phyloP scores from a whole-genome alignment of 176 grass and related monocot genomes.

The Poa annua region DNA sequence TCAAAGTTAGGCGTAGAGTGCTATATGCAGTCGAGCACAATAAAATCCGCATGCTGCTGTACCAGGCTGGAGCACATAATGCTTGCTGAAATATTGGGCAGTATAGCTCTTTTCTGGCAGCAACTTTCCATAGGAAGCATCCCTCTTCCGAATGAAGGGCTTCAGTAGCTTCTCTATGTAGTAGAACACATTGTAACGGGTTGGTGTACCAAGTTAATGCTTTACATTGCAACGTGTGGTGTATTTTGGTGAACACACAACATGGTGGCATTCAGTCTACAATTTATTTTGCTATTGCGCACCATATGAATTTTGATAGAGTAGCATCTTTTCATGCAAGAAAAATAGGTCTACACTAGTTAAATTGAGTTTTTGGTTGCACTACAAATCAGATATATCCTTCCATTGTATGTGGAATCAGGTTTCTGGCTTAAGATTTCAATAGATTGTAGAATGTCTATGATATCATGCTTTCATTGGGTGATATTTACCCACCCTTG shows the following conservation, averaged over 20 bases:
- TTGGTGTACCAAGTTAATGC: neutral
- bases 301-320: neutral
- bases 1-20: slow-evolving; percentile 6
- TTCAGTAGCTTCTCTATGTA: neutral
- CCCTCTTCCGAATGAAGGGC: neutral
- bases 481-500: neutral
- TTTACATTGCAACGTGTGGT: neutral
- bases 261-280: neutral
- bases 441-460: neutral
- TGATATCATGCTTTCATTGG: neutral
- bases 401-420: slow-evolving; percentile 3
- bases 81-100: slow-evolving; percentile 20
- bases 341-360: neutral
- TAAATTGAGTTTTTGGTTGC: neutral
- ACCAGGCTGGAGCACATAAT: neutral
- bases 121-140: slow-evolving; percentile 20
- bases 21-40: neutral
- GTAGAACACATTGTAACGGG: neutral
- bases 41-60: slow-evolving; percentile 7
- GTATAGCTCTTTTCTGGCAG: neutral
- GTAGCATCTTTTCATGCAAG: slow-evolving; percentile 16
- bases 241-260: neutral
- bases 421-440: neutral
- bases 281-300: neutral
- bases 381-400: neutral